phyloP scores from a whole-genome alignment of 2,329 filamentous ascomycete species.

The Uncinocarpus reesii region DNA sequence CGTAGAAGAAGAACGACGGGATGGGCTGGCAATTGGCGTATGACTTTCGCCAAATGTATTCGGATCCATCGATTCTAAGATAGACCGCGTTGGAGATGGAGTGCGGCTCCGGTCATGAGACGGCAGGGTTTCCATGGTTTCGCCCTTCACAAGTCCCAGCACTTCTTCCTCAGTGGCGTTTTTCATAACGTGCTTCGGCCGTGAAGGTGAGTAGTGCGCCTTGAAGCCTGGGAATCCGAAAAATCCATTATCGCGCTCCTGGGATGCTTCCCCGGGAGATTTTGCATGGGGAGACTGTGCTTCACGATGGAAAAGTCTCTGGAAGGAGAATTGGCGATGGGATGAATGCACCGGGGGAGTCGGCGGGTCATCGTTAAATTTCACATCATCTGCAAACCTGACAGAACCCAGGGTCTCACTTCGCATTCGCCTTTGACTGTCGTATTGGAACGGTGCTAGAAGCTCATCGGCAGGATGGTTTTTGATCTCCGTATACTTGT shows the following conservation, averaged over 20 bases:
- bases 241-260: constrained; percentile 5
- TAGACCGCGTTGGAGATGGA: constrained; percentile 13
- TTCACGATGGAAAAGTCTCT: constrained; percentile 62
- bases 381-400: constrained; percentile 7
- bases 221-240: constrained; percentile 10
- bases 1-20: constrained; percentile 1
- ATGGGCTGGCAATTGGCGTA: background rate
- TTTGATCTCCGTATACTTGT: constrained; percentile 2
- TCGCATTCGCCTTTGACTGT: constrained; percentile 16
- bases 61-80: constrained; percentile 3
- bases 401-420: constrained; percentile 33
- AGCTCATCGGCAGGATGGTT: background rate
- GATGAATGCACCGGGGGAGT: constrained; percentile 40
- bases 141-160: constrained; percentile 70
- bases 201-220: constrained; percentile 17
- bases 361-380: constrained; percentile 19
- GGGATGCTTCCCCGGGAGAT: background rate
- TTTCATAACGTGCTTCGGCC: constrained; percentile 30
- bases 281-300: constrained; percentile 14
- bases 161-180: constrained; percentile 70
- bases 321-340: constrained; percentile 84
- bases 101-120: constrained; percentile 16
- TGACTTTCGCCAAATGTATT: background rate
- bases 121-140: constrained; percentile 27
- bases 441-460: constrained; percentile 6